phyloP scores from a whole-genome alignment of 2,329 filamentous ascomycete genomes.

The Cytospora schulzeri region DNA sequence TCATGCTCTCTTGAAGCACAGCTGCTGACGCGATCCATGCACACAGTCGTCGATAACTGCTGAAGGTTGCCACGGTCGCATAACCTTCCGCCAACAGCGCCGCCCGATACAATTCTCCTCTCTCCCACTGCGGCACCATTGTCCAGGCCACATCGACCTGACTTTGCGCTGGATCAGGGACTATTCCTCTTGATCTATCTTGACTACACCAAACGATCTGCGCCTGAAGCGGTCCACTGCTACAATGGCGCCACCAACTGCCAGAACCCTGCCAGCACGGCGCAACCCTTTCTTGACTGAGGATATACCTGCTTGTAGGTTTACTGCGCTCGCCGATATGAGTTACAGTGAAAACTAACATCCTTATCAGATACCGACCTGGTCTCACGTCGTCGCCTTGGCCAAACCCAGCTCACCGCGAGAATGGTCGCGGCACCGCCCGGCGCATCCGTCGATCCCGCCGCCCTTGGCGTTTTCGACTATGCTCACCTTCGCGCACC shows the following conservation, averaged over 20 bases:
- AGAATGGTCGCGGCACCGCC: conserved; percentile 75
- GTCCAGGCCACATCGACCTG: not conserved
- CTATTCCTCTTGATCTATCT: not conserved
- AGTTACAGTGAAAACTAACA: conserved; percentile 25
- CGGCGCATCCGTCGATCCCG: conserved; percentile 70
- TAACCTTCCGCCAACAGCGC: conserved; percentile 14
- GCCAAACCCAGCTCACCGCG: conserved; percentile 86
- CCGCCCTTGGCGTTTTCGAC: conserved; percentile 82
- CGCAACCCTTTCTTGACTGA: conserved; percentile 58
- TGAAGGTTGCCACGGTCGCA: conserved; percentile 21
- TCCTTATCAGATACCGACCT: conserved; percentile 66
- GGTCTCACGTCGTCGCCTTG: conserved; percentile 81
- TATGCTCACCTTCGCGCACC: conserved; percentile 95
- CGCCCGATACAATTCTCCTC: conserved; percentile 14
- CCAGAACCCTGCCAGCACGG: conserved; percentile 44
- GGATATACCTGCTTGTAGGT: conserved; percentile 54
- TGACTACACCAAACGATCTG: not conserved
- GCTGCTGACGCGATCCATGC: conserved; percentile 21
- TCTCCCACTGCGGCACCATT: not conserved
- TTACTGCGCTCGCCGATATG: not conserved
- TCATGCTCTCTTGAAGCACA: not conserved
- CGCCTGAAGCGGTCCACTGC: not conserved
- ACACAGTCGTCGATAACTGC: conserved; percentile 15
- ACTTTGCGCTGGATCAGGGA: not conserved
- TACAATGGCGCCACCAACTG: conserved; percentile 30